These are phyloP conservation scores for Neonectria ditissima DNA, from an alignment of 2,329 filamentous ascomycete species.

Conservation along the genomic window DNA sequence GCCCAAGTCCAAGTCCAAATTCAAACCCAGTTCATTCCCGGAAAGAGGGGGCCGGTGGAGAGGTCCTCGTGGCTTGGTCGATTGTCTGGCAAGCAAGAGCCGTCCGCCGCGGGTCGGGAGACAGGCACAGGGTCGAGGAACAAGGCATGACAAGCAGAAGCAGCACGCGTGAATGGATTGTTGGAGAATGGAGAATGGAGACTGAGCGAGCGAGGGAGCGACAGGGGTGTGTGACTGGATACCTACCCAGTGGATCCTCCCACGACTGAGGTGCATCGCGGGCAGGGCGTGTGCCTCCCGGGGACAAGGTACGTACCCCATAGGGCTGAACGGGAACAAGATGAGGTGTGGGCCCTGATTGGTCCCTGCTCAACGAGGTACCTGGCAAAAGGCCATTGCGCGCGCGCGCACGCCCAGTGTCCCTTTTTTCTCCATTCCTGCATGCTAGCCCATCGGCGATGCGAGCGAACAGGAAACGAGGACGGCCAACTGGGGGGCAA, in stretches of 20 bases:
- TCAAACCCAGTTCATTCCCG: background rate
- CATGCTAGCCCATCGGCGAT: background rate
- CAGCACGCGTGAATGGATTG: background rate
- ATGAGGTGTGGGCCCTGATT: conserved; percentile 35
- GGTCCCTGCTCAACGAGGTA: conserved; percentile 16
- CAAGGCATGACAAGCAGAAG: background rate
- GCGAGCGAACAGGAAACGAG: background rate
- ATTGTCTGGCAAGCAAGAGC: background rate
- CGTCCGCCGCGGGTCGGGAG: background rate
- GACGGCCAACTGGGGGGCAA: background rate
- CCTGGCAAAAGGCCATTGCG: conserved; percentile 13
- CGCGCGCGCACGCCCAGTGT: background rate
- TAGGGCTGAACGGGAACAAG: conserved; percentile 44
- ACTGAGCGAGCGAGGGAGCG: background rate
- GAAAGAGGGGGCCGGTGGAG: background rate
- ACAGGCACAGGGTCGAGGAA: background rate
- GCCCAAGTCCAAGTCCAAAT: background rate
- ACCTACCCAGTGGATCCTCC: conserved; percentile 19
- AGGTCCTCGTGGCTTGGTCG: background rate
- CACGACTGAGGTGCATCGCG: conserved; percentile 18
- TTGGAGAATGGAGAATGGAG: conserved; percentile 10
- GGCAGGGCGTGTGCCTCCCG: conserved; percentile 8
- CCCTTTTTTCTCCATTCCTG: background rate
- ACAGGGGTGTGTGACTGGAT: conserved; percentile 5
- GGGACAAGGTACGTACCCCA: conserved; percentile 15